These are phyloP conservation scores for Populus hybrid DNA, from an alignment of 441 rosid species.

Conservation along the genomic window DNA sequence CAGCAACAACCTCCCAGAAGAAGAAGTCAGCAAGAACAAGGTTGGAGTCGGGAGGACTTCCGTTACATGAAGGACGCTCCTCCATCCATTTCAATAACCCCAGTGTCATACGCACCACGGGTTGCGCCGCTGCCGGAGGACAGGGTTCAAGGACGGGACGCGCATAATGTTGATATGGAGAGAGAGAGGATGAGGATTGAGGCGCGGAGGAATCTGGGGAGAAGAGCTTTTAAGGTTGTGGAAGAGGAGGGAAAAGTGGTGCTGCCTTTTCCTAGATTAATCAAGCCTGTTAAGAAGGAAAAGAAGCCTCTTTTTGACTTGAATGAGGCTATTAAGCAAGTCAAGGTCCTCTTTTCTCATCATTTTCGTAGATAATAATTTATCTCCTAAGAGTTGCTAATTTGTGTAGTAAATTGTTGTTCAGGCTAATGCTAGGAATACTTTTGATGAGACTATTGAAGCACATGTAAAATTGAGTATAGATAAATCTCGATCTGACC, in stretches of 20 bases:
- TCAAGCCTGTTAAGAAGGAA: constrained; percentile 62
- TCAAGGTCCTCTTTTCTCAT: constrained; percentile 55
- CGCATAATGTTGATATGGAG: constrained; percentile 29
- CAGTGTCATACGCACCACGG: constrained; percentile 70
- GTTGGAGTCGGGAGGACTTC: constrained; percentile 70
- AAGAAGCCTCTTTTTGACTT: constrained; percentile 63
- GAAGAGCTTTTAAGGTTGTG: constrained; percentile 31
- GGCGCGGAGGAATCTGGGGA: constrained; percentile 27
- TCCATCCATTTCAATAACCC: constrained; percentile 28
- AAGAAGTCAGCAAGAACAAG: constrained; percentile 7
- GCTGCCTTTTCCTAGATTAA: constrained; percentile 62
- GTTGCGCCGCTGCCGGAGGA: constrained; percentile 89
- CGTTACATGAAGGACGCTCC: constrained; percentile 66
- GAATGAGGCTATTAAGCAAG: constrained; percentile 73
- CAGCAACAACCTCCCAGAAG: constrained; percentile 2
- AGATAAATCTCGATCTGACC: constrained; percentile 68
- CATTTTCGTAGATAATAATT: neutral
- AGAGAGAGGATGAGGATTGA: constrained; percentile 43
- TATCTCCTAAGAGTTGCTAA: neutral
- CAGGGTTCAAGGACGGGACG: constrained; percentile 13
- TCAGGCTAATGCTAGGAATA: constrained; percentile 69
- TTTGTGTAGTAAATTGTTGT: constrained; percentile 17
- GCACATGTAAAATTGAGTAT: constrained; percentile 88
- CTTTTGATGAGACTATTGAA: constrained; percentile 87
- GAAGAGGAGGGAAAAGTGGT: constrained; percentile 36